Base-by-base conservation (phyloP, 805 yeast species). In the Geotrichum ghanense region DNA sequence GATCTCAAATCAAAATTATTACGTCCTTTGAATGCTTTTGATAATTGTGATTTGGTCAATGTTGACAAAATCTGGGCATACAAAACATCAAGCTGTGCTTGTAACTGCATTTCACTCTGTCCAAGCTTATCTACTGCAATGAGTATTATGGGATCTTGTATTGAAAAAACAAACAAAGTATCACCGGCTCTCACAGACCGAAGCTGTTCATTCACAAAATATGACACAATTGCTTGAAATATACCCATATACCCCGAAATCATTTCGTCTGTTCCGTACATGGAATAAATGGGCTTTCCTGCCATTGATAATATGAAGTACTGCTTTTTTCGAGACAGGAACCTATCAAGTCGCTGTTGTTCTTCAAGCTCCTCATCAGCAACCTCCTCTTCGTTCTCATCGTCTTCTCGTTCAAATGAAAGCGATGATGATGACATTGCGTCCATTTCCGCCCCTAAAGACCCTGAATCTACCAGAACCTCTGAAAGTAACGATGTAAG, bases 261-360 rank as follows among this genome's bases (percentile, higher is more conserved):
- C 14, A 78, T 62, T 31, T 78, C 80, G 45, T 84, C 89, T 1
- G 77, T 67, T 1, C 92, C 94, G 58, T 79, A 76, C 71, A 81
- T 69, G 1, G 94, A 76, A 62, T 82, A 88, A 3, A 88, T 81
- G 1, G 95, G 95, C 59, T 88, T 88, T 0, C 96, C 96, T 1
- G 96, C 95, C 1, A 79, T 67, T 0, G 95, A 83, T 7, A 88
- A 67, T 2, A 88, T 75, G 54, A 85, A 82, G 57, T 82, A 84
- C 50, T 87, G 94, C 60, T 86, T 87, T 41, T 63, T 64, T 22
- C 62, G 59, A 2, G 52, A 41, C 34, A 68, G 61, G 50, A 72
- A 71, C 23, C 45, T 26, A 3, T 61, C 61, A 35, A 59, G 51
- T 41, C 59, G 34, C 9, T 52, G 43, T 21, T 52, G 52, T 39